Evolutionary conservation across 768 basidiomycete genomes (phyloP), one percentile per base, ranked within the genome.

Genomic region (Sarcodon sp.): DNA sequence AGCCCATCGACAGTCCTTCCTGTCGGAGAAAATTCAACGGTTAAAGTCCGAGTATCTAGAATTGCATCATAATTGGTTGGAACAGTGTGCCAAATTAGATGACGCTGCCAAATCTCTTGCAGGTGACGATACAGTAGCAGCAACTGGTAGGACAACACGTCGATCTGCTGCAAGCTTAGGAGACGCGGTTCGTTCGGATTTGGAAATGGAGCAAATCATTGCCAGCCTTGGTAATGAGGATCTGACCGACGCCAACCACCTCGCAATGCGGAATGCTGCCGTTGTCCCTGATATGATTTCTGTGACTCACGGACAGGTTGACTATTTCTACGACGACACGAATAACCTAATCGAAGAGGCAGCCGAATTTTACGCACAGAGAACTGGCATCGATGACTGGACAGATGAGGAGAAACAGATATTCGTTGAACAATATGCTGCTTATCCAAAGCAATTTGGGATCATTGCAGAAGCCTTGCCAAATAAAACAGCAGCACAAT

Each of bases 141-240:
- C 68, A 34, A 55, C 70, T 16, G 72, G 71, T 12, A 65, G 87
- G 45, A 81, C 83, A 37, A 88, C 87, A 7, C 76, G 87, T 31
- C 78, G 88, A 21, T 77, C 83, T 8, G 72, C 80, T 43, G 81
- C 83, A 0, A 67, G 66, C 38, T 66, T 87, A 52, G 88, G 88
- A 27, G 93, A 96, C 62, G 82, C 88, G 11, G 92, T 92, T 12
- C 83, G 90, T 4, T 91, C 92, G 13, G 93, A 97, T 64, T 73
- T 94, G 49, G 94, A 97, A 69, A 92, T 96, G 80, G 88, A 96
- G 58, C 90, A 92, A 65, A 91, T 98, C 59, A 86, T 98, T 49
- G 89, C 89, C n/a, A 88, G 83, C 57, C 69, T 96, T 36, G 91
- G 89, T 21, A 86, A 83, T 55, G 90, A 94, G 53, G 92, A 94